Evolutionary conservation across 108 stramenopile genomes (phyloP), one percentile per base, ranked within the genome.

Genomic region (Nitzschia inconspicua): DNA sequence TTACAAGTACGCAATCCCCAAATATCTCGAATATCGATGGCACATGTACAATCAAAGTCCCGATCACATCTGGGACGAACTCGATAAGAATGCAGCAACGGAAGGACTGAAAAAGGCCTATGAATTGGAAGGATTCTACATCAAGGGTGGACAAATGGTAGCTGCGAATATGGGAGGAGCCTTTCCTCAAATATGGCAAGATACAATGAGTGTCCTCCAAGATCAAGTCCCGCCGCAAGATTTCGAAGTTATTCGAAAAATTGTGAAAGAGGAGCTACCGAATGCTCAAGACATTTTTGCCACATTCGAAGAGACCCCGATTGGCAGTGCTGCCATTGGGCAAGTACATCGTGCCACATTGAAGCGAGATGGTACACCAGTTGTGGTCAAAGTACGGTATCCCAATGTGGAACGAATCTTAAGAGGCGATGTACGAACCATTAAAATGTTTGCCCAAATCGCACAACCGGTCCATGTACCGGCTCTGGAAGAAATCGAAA

Each of bases 381-480:
- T 90, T 2, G 93, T 90, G 0, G 85, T 90, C 0, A 94, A 94
- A 60, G 73, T 94, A 9, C 78, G 84, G 75, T 94, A 94, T 67
- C 88, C 88, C 1, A 75, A 82, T 22, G 89, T 86, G 13, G 85
- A 89, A 42, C 37, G 68, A n/a, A 37, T 86, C 4, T 80, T 93
- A 35, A 74, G 86, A 22, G 84, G 86, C 1, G 91, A 93, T 64
- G 86, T 93, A 7, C 73, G 78, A 18, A 93, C 91, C 23, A 85
- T 93, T 51, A 83, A 83, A 61, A 63, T 84, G 50, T 93, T 90
- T 73, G 65, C 73, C 31, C 75, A 84, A 66, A 60, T 96, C 26
- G 95, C 95, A 13, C 86, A 96, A 46, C 88, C 94, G 9, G 86
- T 91, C 5, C 85, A 93, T 63, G 89, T 88, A 5, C 84, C 94